Evolutionary conservation across 169 alveolate species (phyloP).

Genomic region (Cyclospora cayetanensis): DNA sequence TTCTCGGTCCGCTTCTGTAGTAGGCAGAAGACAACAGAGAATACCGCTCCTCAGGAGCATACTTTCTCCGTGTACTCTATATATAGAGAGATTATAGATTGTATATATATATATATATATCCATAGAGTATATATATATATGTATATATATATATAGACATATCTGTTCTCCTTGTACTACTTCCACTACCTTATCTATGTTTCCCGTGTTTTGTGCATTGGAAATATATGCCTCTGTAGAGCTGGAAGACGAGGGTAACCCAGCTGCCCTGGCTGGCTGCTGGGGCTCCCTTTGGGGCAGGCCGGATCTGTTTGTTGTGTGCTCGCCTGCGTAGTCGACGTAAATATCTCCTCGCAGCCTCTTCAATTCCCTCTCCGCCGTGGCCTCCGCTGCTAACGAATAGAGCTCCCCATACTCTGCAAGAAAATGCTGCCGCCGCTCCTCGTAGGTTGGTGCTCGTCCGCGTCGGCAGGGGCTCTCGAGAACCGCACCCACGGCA

Average conservation of each 20-base stretch:
- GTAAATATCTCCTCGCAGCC: conserved; percentile 72
- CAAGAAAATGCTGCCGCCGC: background rate
- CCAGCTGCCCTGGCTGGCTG: background rate
- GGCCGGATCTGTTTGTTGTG: too few species aligned
- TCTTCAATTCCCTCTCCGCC: conserved; percentile 48
- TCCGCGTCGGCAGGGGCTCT: background rate
- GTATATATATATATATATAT: too few species aligned
- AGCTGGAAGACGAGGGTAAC: background rate
- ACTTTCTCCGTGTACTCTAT: too few species aligned
- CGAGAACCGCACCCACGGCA: too few species aligned
- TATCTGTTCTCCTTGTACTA: too few species aligned
- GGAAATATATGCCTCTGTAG: background rate
- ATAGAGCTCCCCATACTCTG: conserved; percentile 33
- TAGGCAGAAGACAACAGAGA: too few species aligned
- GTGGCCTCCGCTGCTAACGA: conserved; percentile 62
- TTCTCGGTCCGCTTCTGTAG: too few species aligned
- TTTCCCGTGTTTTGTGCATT: background rate
- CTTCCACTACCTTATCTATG: background rate
- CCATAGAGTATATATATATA: too few species aligned
- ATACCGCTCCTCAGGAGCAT: too few species aligned
- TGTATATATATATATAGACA: too few species aligned
- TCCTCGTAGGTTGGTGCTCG: conserved; percentile 25
- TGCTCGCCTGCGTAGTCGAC: conserved; percentile 74
- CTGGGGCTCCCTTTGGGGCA: background rate
- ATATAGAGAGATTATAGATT: too few species aligned